Evolutionary conservation across 106 monocot species (phyloP).

Genomic region (Ottelia alismoides): DNA sequence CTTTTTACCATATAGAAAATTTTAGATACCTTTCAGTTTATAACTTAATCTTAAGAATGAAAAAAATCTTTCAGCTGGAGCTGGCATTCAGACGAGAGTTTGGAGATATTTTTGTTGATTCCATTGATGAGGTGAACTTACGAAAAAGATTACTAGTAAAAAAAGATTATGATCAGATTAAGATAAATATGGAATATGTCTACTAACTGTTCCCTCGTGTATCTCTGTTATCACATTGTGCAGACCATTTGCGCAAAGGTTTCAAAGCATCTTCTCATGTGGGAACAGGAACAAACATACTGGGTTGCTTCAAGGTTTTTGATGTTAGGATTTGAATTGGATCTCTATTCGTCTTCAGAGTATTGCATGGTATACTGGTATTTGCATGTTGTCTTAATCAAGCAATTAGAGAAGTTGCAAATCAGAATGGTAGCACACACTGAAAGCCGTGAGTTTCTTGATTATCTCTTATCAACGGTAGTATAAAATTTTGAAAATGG

Average conservation of each 20-base stretch:
- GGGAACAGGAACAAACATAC: conserved; percentile 77
- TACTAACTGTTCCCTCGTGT: too few relatives aligned
- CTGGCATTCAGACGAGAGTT: conserved; percentile 61
- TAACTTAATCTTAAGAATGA: too few relatives aligned
- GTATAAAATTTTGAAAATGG: too few relatives aligned
- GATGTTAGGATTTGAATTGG: conserved; percentile 80
- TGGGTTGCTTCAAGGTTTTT: conserved; percentile 97
- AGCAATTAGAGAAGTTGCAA: conserved; percentile 68
- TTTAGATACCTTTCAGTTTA: too few relatives aligned
- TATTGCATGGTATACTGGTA: conserved; percentile 99
- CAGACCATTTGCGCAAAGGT: conserved; percentile 50
- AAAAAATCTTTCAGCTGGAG: conserved; percentile 92
- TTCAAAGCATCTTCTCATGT: conserved; percentile 59
- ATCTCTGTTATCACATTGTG: too few relatives aligned
- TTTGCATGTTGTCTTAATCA: conserved; percentile 64
- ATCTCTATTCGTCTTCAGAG: conserved; percentile 70
- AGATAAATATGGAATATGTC: too few relatives aligned
- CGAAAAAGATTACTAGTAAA: too few relatives aligned
- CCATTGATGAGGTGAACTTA: conserved; percentile 58
- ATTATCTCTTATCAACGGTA: too few relatives aligned
- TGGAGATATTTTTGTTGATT: conserved; percentile 23
- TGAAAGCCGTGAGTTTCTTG: conserved; percentile 25
- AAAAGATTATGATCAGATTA: too few relatives aligned
- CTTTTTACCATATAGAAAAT: too few relatives aligned
- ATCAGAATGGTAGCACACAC: conserved; percentile 20